Evolutionary conservation across 2,329 filamentous ascomycete genomes (phyloP), one percentile per base, ranked within the genome.

Genomic region (Phyllosticta capitalensis): DNA sequence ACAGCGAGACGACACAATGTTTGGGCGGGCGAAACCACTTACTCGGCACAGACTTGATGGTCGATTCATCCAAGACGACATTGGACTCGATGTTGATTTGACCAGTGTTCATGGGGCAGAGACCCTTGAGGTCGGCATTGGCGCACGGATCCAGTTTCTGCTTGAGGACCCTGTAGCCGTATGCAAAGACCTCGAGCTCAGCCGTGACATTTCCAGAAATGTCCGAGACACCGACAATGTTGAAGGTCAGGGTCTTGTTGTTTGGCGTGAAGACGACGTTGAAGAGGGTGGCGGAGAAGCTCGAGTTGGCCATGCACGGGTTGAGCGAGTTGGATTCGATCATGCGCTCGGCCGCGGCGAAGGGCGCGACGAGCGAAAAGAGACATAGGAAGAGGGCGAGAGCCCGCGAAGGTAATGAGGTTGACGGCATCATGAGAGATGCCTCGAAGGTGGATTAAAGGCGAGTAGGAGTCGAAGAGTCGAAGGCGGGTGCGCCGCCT

Each of bases 21-120:
- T 49, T 48, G 19, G 21, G 30, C 19, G 10, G 14, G 48, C 21
- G 49, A 1, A 7, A 19, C 48, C 24, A 69, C 77, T 64, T 72
- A 80, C 81, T 83, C 61, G 92, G 92, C 67, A 97, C 85, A 58
- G 82, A 74, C 22, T 76, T 74, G 61, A 89, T 75, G 48, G 87
- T 82, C 24, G 79, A 76, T 54, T 94, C 75, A 1, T 76, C 72
- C 22, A 72, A 67, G 57, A 67, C 64, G 38, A 92, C 71, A 67
- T 88, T 88, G 69, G 90, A 90, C 56, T 83, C 80, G 68, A 95
- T 81, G 59, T 87, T 82, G 69, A 96, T 87, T 67, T 88, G 86
- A 65, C 90, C 91, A 9, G 90, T 84, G 64, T 84, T 88, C 91
- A 96, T 95, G 61, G 92, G 92, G 74, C 92, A 97, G 68, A 96